Base-by-base conservation (phyloP, 2,329 filamentous ascomycete species). In the Camillea tinctor region DNA sequence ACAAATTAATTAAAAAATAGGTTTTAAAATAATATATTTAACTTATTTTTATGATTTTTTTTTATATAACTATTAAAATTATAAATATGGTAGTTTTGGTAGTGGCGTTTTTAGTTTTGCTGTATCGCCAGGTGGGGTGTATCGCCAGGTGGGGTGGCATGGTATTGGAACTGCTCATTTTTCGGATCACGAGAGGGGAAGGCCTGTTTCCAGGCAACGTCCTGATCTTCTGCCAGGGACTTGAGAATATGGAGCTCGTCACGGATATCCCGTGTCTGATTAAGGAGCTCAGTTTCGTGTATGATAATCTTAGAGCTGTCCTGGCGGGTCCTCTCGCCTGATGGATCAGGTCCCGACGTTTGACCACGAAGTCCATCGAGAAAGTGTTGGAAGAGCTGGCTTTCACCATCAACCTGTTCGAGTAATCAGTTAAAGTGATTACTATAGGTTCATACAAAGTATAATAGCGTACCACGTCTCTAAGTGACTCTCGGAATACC, bases 401-500 rank as follows among this genome's bases (percentile, higher is more conserved):
- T 59, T 59, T 63, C 56, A 6, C 36, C 22, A 5, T 63, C 56
- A 24, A 51, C 54, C 58, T 63, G n/a, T 15, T 56, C 36, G 50
- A 50, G 22, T 53, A 50, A 50, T 60, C 52, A 60, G 54, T 8
- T 50, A 7, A 17, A 52, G 48, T 2, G 55, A 50, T 51, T 20
- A 15, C 5, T 15, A 36, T 56, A 6, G 2, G 9, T 11, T 49
- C n/a, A 55, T 6, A 4, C 6, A 4, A n/a, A 48, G 48, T 40
- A 23, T 7, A 52, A 40, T 8, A 36, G 59, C 61, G 1, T 17
- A 63, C 61, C 53, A 57, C 56, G 50, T 55, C 9, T 52, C 61
- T 63, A 22, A 63, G 44, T 30, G 58, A 63, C n/a, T 63, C 61
- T 48, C 58, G 53, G 30, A 58, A 63, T 60, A 63, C 56, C 17